phyloP scores from a whole-genome alignment of 108 stramenopile species.

The Skeletonema potamos region DNA sequence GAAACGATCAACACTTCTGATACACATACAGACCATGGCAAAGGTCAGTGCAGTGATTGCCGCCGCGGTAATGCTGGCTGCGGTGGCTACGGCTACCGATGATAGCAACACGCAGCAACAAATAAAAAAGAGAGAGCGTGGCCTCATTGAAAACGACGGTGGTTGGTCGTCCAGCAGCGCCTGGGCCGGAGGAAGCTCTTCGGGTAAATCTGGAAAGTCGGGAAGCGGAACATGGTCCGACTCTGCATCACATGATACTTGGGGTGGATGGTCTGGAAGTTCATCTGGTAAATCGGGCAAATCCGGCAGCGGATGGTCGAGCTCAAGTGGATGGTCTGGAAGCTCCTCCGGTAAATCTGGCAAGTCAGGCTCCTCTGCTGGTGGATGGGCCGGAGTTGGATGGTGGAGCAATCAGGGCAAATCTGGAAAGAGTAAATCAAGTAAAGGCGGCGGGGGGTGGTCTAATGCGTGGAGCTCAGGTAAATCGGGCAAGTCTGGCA shows the following conservation, averaged over 20 bases:
- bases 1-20: background rate
- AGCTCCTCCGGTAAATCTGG: background rate
- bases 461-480: background rate
- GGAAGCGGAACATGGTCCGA: background rate
- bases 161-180: background rate
- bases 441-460: background rate
- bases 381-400: too few species aligned
- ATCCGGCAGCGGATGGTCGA: constrained; percentile 8
- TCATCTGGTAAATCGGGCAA: constrained; percentile 9
- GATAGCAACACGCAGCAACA: background rate
- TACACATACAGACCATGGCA: background rate
- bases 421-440: constrained; percentile 7
- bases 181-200: background rate
- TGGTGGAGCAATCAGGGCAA: constrained; percentile 2
- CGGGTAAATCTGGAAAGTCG: background rate
- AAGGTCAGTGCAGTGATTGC: background rate
- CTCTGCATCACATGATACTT: background rate
- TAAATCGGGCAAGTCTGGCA: constrained; percentile 11
- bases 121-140: background rate
- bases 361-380: background rate
- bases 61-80: background rate
- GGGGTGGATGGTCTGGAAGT: constrained; percentile 1
- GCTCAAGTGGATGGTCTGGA: background rate
- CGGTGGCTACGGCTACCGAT: background rate
- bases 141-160: background rate